Base-by-base conservation (phyloP, 1,139 yeast genomes). In the Nakaseomyces delphensis region DNA sequence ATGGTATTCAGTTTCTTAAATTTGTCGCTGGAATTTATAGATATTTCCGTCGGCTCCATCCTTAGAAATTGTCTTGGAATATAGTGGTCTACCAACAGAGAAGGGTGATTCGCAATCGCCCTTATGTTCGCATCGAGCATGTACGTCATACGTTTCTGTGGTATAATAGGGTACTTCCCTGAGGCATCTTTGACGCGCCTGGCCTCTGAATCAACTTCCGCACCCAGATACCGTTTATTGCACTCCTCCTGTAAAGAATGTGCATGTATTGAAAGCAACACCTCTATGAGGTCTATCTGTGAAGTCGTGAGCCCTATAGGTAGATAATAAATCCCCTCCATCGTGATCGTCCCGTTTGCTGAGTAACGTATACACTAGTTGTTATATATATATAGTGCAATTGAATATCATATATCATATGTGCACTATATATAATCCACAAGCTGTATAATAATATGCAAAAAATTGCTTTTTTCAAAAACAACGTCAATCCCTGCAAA, bases 61-160 rank as follows among this genome's bases (percentile, higher is more conserved):
- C 80, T 62, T 15, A 83, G 57, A 45, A 82, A 64, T 45, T 79
- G 78, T 48, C 78, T 75, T 10, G 91, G 86, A 56, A 82, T 77
- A 52, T 77, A 82, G 57, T 83, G 91, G 53, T 81, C 84, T 27
- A 82, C 87, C 32, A 82, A 57, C 36, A 82, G 63, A 31, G 81
- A 76, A 1, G 89, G 86, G 57, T 83, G 87, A 52, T 73, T 76
- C 2, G 72, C 67, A 0, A 79, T 65, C 15, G 71, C 68, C 25
- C 67, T 57, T 8, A 79, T 57, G 52, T 76, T 79, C 9, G 73
- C 71, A 41, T 70, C 68, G 21, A 82, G 64, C 35, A 78, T 51
- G 19, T 63, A 62, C 23, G 63, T 57, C 55, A 70, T 51, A 28
- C 66, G 65, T 7, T 51, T 48, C 27, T 58, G 54, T 4, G 64